phyloP scores from a whole-genome alignment of 495 filamentous ascomycete genomes.

The Penicillium alfredii region DNA sequence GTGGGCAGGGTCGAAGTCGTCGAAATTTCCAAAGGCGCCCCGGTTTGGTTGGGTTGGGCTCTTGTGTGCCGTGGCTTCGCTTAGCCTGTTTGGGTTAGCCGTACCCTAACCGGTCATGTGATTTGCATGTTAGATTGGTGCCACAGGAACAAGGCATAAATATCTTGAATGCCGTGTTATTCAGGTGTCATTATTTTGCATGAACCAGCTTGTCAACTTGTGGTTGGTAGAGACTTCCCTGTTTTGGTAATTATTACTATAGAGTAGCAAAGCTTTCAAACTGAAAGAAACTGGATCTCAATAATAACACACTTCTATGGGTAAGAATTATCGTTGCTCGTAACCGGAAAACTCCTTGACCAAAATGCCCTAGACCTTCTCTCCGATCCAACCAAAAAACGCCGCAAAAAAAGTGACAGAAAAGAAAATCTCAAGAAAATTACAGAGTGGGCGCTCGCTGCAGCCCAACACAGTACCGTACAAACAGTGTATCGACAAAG shows the following conservation, averaged over 20 bases:
- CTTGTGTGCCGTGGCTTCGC: constrained; percentile 39
- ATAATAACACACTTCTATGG: too few relatives aligned
- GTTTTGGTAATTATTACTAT: too few relatives aligned
- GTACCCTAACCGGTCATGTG: constrained; percentile 36
- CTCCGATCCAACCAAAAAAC: constrained; percentile 5
- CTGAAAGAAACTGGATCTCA: too few relatives aligned
- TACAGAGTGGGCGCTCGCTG: constrained; percentile 49
- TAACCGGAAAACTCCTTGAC: constrained; percentile 3
- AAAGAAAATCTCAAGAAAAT: constrained; percentile 14
- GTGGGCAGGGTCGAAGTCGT: constrained; percentile 34
- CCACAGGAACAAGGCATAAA: too few relatives aligned
- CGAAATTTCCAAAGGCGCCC: constrained; percentile 38
- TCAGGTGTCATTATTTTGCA: too few relatives aligned
- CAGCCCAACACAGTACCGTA: constrained; percentile 62
- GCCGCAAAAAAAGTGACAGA: constrained; percentile 8
- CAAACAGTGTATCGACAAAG: constrained; percentile 80
- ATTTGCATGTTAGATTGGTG: too few relatives aligned
- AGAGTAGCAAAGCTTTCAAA: too few relatives aligned
- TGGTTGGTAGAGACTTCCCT: too few relatives aligned
- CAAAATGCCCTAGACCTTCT: too few relatives aligned
- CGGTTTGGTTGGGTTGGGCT: constrained; percentile 27
- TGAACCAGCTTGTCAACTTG: too few relatives aligned
- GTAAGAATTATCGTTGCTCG: too few relatives aligned
- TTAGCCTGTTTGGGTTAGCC: constrained; percentile 41
- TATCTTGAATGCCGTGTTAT: too few relatives aligned